Evolutionary conservation across 2,329 filamentous ascomycete species (phyloP).

Genomic region (Rhynchosporium secalis): DNA sequence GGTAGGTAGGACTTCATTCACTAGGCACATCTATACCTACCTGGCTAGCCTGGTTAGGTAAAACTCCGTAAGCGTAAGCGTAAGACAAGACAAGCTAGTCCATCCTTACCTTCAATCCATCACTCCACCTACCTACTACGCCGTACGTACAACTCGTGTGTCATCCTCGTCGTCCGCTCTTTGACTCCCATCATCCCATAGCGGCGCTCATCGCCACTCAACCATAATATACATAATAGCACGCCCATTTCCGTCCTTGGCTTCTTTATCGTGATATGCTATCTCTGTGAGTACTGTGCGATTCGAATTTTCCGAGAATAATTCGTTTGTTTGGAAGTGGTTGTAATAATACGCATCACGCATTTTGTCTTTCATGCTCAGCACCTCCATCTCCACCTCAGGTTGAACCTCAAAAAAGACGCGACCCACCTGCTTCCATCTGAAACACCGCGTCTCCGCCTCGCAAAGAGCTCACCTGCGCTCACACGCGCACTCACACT

Average conservation of each 20-base stretch:
- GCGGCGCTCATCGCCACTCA: neutral
- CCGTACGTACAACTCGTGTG: too few species aligned
- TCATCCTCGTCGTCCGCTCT: neutral
- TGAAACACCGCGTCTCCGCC: conserved; percentile 24
- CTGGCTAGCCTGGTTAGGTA: too few species aligned
- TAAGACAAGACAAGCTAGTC: too few species aligned
- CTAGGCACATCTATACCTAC: neutral
- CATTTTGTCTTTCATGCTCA: conserved; percentile 12
- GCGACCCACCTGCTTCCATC: conserved; percentile 10
- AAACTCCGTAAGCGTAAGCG: too few species aligned
- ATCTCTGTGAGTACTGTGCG: neutral
- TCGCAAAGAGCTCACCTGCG: conserved; percentile 7
- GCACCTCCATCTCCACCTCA: neutral
- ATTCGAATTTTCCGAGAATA: neutral
- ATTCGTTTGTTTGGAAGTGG: conserved; percentile 4
- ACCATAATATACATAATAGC: neutral
- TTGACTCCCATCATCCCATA: too few species aligned
- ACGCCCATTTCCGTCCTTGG: neutral
- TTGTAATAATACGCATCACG: neutral
- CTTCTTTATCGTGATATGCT: neutral
- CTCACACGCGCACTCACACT: conserved; percentile 1
- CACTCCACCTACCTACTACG: too few species aligned
- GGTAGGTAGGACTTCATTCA: neutral
- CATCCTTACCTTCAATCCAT: too few species aligned
- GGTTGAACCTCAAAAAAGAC: conserved; percentile 10